Evolutionary conservation across 805 yeast genomes (phyloP).

Genomic region (Yamadazyma nakazawae): DNA sequence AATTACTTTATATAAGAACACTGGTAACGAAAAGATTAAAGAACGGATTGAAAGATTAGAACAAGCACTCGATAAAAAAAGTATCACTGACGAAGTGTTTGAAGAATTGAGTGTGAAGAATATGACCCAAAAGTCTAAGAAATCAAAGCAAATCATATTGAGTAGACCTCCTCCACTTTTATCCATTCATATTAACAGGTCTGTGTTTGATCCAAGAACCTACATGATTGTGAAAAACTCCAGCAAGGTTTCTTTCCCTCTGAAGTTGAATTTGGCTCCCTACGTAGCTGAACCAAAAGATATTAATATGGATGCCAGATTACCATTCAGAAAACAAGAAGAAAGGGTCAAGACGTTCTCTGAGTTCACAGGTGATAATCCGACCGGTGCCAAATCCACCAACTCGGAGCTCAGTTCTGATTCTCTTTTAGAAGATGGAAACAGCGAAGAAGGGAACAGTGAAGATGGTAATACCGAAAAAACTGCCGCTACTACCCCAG

Average conservation of each 20-base stretch:
- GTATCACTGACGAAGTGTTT: constrained; percentile 77
- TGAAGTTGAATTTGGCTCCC: constrained; percentile 60
- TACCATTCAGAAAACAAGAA: constrained; percentile 65
- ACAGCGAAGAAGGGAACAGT: constrained; percentile 4
- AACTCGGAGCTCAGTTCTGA: neutral
- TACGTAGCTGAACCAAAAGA: constrained; percentile 69
- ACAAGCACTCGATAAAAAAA: constrained; percentile 56
- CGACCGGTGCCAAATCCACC: neutral
- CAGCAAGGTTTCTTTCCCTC: constrained; percentile 76
- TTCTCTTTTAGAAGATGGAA: constrained; percentile 5
- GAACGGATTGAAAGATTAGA: constrained; percentile 30
- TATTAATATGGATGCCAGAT: constrained; percentile 76
- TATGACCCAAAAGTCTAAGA: constrained; percentile 69
- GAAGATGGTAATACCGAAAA: neutral
- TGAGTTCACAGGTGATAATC: neutral
- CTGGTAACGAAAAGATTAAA: constrained; percentile 34
- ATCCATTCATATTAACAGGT: constrained; percentile 85
- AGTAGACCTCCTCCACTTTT: constrained; percentile 81
- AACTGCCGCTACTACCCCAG: constrained; percentile 11
- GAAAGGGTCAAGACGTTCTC: constrained; percentile 15
- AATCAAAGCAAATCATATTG: constrained; percentile 78
- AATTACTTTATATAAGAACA: constrained; percentile 43
- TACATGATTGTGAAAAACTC: constrained; percentile 82
- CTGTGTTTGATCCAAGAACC: constrained; percentile 86
- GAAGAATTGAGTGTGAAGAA: constrained; percentile 70